A percentile compares a stretch with the other conserved stretches of the same genome.
These are phyloP conservation scores for Candida fluviatilis DNA, from an alignment of 805 yeast species.

Conservation along the genomic window DNA sequence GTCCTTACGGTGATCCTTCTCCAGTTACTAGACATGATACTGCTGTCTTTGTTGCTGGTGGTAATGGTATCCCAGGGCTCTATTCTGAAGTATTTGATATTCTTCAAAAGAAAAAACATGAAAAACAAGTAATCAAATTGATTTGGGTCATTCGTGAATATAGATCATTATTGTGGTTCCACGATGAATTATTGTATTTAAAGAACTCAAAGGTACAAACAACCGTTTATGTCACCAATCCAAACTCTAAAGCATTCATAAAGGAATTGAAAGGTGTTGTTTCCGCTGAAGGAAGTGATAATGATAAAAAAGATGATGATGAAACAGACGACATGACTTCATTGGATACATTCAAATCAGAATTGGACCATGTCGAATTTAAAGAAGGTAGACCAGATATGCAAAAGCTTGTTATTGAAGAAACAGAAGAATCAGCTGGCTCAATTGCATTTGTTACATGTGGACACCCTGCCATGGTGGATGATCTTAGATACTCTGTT, in stretches of 20 bases:
- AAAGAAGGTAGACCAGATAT: slow-evolving; percentile 48
- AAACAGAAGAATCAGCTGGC: slow-evolving; percentile 34
- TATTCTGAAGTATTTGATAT: slow-evolving; percentile 35
- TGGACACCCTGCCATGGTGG: slow-evolving; percentile 61
- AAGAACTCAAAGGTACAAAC: slow-evolving; percentile 19
- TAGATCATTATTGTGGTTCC: slow-evolving; percentile 46
- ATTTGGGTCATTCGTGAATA: slow-evolving; percentile 62
- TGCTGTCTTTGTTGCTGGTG: slow-evolving; percentile 64
- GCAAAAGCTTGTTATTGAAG: slow-evolving; percentile 30
- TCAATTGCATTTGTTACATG: slow-evolving; percentile 55
- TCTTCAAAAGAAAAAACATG: slow-evolving; percentile 16
- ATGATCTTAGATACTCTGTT: slow-evolving; percentile 47
- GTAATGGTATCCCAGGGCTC: slow-evolving; percentile 67
- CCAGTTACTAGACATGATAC: slow-evolving; percentile 49
- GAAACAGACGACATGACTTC: neutral
- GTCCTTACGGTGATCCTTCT: slow-evolving; percentile 62
- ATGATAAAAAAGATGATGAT: neutral
- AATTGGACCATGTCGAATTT: slow-evolving; percentile 34
- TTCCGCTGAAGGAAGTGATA: neutral
- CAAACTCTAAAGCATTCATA: slow-evolving; percentile 8
- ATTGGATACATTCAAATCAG: slow-evolving; percentile 11
- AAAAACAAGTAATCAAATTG: slow-evolving; percentile 32
- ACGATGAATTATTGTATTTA: slow-evolving; percentile 32
- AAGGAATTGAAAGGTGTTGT: neutral
- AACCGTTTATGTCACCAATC: slow-evolving; percentile 24